Evolutionary conservation across 306 rosid genomes (phyloP).

Genomic region (Vigna hirtella): DNA sequence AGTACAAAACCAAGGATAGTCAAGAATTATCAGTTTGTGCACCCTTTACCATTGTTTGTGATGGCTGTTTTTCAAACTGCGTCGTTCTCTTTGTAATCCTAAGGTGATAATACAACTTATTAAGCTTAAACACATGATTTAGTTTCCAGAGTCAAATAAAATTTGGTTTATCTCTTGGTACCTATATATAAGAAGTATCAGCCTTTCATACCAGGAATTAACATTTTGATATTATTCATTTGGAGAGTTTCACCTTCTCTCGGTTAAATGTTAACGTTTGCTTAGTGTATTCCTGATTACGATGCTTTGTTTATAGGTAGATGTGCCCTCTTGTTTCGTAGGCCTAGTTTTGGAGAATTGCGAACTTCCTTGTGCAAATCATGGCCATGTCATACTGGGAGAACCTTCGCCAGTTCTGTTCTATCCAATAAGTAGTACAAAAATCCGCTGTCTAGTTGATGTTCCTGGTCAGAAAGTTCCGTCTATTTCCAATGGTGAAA

Average conservation of each 20-base stretch:
- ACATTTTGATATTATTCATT: conserved; percentile 6
- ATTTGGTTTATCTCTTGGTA: conserved; percentile 3
- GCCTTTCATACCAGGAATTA: conserved; percentile 1
- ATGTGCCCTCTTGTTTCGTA: conserved; percentile 92
- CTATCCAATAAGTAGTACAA: conserved; percentile 90
- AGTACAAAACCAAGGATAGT: conserved; percentile 76
- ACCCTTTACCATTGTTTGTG: conserved; percentile 91
- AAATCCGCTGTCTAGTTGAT: conserved; percentile 95
- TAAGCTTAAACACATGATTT: conserved; percentile 7
- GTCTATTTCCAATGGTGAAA: conserved; percentile 91
- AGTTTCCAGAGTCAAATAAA: conserved; percentile 9
- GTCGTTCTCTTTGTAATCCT: conserved; percentile 88
- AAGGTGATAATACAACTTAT: conserved; percentile 57
- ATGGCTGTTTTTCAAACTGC: conserved; percentile 97
- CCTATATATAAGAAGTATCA: not conserved
- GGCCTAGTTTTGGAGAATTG: conserved; percentile 88
- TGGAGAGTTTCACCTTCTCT: not conserved
- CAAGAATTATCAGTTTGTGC: conserved; percentile 74
- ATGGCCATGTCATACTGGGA: conserved; percentile 86
- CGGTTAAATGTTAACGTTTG: not conserved
- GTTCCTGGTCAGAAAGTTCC: conserved; percentile 97
- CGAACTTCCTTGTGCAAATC: conserved; percentile 87
- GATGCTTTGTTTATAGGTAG: conserved; percentile 67
- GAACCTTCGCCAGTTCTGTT: conserved; percentile 96
- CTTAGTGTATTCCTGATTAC: conserved; percentile 28